Evolutionary conservation across 2,329 filamentous ascomycete genomes (phyloP), one percentile per base, ranked within the genome.

Genomic region (Penicillium olsonii): DNA sequence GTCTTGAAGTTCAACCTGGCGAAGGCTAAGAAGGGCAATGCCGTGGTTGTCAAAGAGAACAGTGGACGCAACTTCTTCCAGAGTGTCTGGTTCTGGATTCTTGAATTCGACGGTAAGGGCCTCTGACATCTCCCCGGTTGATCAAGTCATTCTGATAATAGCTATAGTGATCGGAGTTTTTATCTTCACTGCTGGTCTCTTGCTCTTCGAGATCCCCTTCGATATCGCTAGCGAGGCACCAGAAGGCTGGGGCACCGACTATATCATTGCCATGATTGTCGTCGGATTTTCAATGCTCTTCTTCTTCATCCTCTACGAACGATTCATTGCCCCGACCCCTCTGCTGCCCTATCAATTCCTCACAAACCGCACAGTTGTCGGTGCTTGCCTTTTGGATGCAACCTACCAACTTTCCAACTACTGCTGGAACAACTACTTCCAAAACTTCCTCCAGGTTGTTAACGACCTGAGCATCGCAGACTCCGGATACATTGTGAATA

Each of bases 131-230:
- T 6, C 12, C 12, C 29, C 14, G 7, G n/a, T n/a, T 8, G 22
- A n/a, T 31, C 5, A 33, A 14, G 10, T 9, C 18, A 33, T 17
- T 34, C 24, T 44, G 20, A 50, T 12, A 2, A 2, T 27, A 1
- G 17, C 12, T 31, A 12, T 37, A 77, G 72, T 83, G 2, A 50
- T 83, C 17, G 85, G 87, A 11, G 74, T 87, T 15, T 52, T 87
- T 20, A 71, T 88, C 2, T 75, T 88, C 48, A 77, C 80, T 12
- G 74, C 71, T 1, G 86, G 84, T 1, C 79, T 87, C 58, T 75
- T 80, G 1, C 68, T 88, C 7, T 83, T 88, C 40, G 51, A 57
- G 31, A 52, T 60, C 14, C 53, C 57, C 8, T 60, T 59, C 65
- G 81, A 72, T 26, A 74, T 88, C 7, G 71, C 75, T 49, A 47